These are phyloP conservation scores for Musa troglodytarum DNA, from an alignment of 176 grass and related monocot genomes.

Conservation along the genomic window DNA sequence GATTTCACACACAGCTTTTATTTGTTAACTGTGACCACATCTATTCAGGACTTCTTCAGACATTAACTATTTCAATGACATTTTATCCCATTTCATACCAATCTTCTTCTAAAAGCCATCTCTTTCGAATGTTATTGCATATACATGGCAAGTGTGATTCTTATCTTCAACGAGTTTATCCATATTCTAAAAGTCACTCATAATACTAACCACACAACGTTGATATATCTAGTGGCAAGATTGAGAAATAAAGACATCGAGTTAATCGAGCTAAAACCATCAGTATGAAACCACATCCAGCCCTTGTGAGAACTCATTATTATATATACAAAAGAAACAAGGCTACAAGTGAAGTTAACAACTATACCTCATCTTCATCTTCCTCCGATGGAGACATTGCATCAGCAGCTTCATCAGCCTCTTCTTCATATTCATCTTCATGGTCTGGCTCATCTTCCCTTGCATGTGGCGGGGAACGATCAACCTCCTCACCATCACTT, in stretches of 20 bases:
- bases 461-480: constrained; percentile 45
- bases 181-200: too few species aligned
- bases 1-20: too few species aligned
- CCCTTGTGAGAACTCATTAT: too few species aligned
- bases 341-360: background rate
- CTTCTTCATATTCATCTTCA: constrained; percentile 87
- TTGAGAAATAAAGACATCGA: too few species aligned
- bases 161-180: too few species aligned
- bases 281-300: too few species aligned
- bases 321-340: background rate
- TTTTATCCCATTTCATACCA: background rate
- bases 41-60: background rate
- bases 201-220: too few species aligned
- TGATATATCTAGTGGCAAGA: too few species aligned
- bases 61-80: background rate
- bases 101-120: background rate
- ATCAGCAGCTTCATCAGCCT: constrained; percentile 41
- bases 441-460: constrained; percentile 68
- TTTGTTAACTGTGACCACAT: background rate
- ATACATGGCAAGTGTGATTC: background rate
- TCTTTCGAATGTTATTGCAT: too few species aligned
- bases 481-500: constrained; percentile 83
- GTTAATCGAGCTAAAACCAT: too few species aligned
- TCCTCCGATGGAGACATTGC: constrained; percentile 55
- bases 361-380: constrained; percentile 54